Evolutionary conservation across 257 asterid species (phyloP).

Genomic region (Solanum chilense): DNA sequence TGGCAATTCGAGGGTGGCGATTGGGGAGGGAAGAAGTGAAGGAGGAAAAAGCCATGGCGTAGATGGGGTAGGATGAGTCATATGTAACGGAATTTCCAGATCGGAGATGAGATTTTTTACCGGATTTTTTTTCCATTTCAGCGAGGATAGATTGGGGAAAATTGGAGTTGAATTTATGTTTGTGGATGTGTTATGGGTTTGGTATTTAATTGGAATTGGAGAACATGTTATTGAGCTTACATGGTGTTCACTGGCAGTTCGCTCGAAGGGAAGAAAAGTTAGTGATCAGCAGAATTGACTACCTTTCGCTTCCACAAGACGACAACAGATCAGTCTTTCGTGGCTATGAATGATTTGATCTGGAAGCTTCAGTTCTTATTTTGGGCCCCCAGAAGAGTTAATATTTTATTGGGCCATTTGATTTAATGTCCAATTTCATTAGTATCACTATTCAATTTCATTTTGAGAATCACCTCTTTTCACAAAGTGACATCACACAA

Average conservation of each 20-base stretch:
- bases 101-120: constrained; percentile 30
- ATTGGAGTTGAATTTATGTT: background rate
- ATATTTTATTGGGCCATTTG: background rate
- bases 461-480: background rate
- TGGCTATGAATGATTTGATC: background rate
- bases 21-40: constrained; percentile 1
- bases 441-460: background rate
- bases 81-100: constrained; percentile 37
- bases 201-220: background rate
- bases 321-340: background rate
- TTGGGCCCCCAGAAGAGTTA: background rate
- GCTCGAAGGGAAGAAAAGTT: background rate
- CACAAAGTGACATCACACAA: background rate
- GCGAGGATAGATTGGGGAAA: background rate
- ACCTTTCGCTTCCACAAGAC: background rate
- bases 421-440: background rate
- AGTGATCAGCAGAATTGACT: background rate
- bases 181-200: background rate
- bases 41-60: constrained; percentile 70
- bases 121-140: constrained; percentile 39
- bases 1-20: constrained; percentile 47
- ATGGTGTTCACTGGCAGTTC: background rate
- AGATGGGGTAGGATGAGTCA: constrained; percentile 53
- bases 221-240: background rate
- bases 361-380: background rate